Conservation (phyloP, 495 filamentous ascomycete species). For the Alectoria sarmentosa region DNA sequence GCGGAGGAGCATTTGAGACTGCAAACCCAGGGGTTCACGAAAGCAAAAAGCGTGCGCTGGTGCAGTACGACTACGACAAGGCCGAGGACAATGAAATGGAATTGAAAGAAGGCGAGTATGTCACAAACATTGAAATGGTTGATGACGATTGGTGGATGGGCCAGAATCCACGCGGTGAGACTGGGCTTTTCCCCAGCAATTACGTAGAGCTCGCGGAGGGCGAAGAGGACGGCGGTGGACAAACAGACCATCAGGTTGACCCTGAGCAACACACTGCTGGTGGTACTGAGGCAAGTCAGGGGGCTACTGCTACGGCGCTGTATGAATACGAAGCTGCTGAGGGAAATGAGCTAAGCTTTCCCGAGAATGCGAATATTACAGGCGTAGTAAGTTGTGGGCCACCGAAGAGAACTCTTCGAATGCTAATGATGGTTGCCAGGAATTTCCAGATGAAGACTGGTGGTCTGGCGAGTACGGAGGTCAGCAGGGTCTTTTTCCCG, state of each 20-base stretch:
- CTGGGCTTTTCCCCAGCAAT: slow-evolving; percentile 90
- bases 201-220: slow-evolving; percentile 81
- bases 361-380: slow-evolving; percentile 72
- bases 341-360: slow-evolving; percentile 94
- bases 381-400: slow-evolving; percentile 46
- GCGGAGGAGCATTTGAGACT: slow-evolving; percentile 30
- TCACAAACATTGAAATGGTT: slow-evolving; percentile 97
- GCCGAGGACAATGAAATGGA: slow-evolving; percentile 96
- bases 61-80: slow-evolving; percentile 95
- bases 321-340: slow-evolving; percentile 98
- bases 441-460: slow-evolving; percentile 99
- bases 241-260: slow-evolving; percentile 22
- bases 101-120: slow-evolving; percentile 79
- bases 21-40: slow-evolving; percentile 25
- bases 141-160: slow-evolving; percentile 98
- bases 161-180: slow-evolving; percentile 69
- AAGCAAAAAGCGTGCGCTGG: slow-evolving; percentile 60
- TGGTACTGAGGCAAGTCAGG: slow-evolving; percentile 32
- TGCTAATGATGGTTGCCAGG: slow-evolving; percentile 38
- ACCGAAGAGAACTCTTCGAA: slow-evolving; percentile 10
- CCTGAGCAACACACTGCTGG: slow-evolving; percentile 25
- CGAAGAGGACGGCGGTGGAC: slow-evolving; percentile 33
- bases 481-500: slow-evolving; percentile 81
- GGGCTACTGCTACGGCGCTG: slow-evolving; percentile 68
- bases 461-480: slow-evolving; percentile 86